Evolutionary conservation across 2,329 filamentous ascomycete species (phyloP).

Genomic region (Monilinia laxa): DNA sequence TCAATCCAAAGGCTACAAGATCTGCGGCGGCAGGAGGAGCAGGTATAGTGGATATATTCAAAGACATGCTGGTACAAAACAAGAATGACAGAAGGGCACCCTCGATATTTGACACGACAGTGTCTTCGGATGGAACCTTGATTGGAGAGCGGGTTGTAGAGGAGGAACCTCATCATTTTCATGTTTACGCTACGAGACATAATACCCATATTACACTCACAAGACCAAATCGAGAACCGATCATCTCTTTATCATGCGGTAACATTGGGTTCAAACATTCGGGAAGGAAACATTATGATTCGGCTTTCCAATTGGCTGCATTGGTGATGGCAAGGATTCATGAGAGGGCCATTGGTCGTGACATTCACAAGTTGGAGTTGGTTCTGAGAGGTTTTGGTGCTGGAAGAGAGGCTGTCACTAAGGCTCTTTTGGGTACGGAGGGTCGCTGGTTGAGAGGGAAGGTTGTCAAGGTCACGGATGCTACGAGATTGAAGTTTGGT

Average conservation of each 20-base stretch:
- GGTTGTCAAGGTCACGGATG: constrained; percentile 79
- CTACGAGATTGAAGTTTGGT: constrained; percentile 91
- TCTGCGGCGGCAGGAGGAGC: background rate
- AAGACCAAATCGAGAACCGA: constrained; percentile 72
- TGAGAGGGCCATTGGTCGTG: constrained; percentile 72
- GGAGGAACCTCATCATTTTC: constrained; percentile 74
- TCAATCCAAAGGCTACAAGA: constrained; percentile 18
- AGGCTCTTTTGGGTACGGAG: constrained; percentile 84
- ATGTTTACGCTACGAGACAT: constrained; percentile 85
- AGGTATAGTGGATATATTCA: constrained; percentile 3
- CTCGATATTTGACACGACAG: background rate
- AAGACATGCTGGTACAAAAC: background rate
- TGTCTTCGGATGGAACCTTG: constrained; percentile 29
- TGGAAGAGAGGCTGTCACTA: constrained; percentile 84
- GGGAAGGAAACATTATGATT: constrained; percentile 79
- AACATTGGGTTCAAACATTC: constrained; percentile 90
- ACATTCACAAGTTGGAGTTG: constrained; percentile 77
- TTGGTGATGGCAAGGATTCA: constrained; percentile 83
- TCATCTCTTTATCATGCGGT: constrained; percentile 78
- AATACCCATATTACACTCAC: constrained; percentile 94
- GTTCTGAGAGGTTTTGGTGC: constrained; percentile 80
- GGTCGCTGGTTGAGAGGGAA: constrained; percentile 71
- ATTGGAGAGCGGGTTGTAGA: constrained; percentile 40
- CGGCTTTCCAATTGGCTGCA: constrained; percentile 83
- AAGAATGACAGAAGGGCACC: background rate